Evolutionary conservation across 306 rosid genomes (phyloP), one percentile per base, ranked within the genome.

Genomic region (Acacia confusa): DNA sequence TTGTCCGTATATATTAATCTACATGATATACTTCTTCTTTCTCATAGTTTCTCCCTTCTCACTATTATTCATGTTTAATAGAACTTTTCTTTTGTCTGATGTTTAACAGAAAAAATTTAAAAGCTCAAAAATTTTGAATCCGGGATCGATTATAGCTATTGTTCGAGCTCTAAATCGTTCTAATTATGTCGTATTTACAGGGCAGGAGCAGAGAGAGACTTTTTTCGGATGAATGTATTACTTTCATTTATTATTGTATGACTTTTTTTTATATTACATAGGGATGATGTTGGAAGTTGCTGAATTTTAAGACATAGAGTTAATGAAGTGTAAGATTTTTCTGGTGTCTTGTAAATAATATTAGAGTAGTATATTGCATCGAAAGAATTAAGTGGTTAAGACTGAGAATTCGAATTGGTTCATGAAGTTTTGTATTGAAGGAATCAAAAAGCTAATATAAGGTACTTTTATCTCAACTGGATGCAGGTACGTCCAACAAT

Each of bases 401-500:
- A 28, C 15, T 40, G 12, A 43, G 16, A 25, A 7, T 15, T 44
- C 58, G 47, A 25, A 25, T 24, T 55, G 63, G 7, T 53, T 19
- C 4, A 9, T 41, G 34, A 22, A n/a, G 14, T 45, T 45, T 27
- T 16, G 9, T 24, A 4, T 0, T 25, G 9, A 14, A 72, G n/a
- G 15, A 36, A 16, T 50, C 19, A 16, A 9, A 67, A 12, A 17
- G 11, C 24, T 70, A 43, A 70, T 70, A 30, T 0, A 24, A 9
- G 19, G 24, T 25, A 6, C 4, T 74, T 36, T 36, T 74, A 1
- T 52, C n/a, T 43, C 32, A n/a, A 72, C 24, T 16, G 27, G 77
- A 53, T 74, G 67, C 78, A 74, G 78, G 32, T 74, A 53, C 34
- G 78, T 20, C 3, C 10, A 74, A 34, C 65, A 74, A 20, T 74